A percentile compares a stretch with the other conserved stretches of the same genome.
Conservation (phyloP, 2,329 filamentous ascomycete species). For the Cercospora citrullina region DNA sequence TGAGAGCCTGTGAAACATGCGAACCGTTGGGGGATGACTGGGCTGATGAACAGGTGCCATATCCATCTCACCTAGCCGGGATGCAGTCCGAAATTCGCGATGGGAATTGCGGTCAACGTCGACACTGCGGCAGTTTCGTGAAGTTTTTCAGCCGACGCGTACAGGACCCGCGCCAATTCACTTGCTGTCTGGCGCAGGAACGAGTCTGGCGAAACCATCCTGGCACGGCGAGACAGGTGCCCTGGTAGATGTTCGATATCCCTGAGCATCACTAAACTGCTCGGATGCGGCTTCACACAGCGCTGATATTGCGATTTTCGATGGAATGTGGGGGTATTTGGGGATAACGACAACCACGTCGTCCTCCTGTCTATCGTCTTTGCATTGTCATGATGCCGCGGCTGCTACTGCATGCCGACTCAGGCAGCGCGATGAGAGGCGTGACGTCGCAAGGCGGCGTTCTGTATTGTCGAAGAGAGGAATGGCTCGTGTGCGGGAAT, state of each 20-base stretch:
- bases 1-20: not conserved
- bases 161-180: not conserved
- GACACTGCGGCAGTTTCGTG: not conserved
- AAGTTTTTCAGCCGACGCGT: not conserved
- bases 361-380: not conserved
- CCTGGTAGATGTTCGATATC: conserved; percentile 8
- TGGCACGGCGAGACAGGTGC: not conserved
- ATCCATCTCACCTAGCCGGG: not conserved
- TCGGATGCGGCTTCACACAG: not conserved
- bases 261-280: conserved; percentile 1
- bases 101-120: not conserved
- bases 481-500: conserved; percentile 3
- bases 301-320: conserved; percentile 4
- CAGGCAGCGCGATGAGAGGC: not conserved
- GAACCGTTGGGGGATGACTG: conserved; percentile 1
- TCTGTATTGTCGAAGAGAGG: conserved; percentile 9
- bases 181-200: not conserved
- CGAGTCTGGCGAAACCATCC: conserved; percentile 8
- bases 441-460: conserved; percentile 1
- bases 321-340: not conserved
- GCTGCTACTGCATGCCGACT: not conserved
- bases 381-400: not conserved
- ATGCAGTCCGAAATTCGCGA: not conserved
- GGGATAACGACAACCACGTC: not conserved
- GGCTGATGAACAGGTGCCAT: not conserved